Percentiles rank a stretch among this genome's conserved stretches.
Conservation (phyloP, 352 stramenopile species). For the Globisporangium echinulatum region DNA sequence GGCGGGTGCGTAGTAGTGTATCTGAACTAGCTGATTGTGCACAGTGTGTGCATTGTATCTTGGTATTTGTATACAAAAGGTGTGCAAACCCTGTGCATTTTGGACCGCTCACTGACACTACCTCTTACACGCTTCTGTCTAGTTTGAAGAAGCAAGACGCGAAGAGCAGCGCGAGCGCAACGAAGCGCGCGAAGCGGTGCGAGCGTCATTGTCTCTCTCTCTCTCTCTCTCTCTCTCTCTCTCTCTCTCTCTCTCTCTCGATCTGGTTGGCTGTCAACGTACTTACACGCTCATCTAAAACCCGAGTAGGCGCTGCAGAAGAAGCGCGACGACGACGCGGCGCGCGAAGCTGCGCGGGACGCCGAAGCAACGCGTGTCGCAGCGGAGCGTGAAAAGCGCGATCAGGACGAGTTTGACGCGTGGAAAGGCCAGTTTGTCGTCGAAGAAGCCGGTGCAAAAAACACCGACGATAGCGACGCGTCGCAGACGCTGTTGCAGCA, state of each 20-base stretch:
- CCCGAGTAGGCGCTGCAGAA: slow-evolving; percentile 27
- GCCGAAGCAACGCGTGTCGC: slow-evolving; percentile 35
- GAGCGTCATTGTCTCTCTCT: not conserved
- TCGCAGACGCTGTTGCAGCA: slow-evolving; percentile 57
- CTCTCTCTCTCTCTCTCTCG: not conserved
- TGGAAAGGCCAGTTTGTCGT: slow-evolving; percentile 77
- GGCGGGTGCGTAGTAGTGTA: slow-evolving; percentile 25
- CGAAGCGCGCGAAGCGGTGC: slow-evolving; percentile 51
- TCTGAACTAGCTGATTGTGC: too few relatives aligned
- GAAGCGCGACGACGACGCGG: slow-evolving; percentile 52
- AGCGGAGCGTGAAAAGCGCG: slow-evolving; percentile 51
- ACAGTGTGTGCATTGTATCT: not conserved
- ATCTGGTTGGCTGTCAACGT: too few relatives aligned
- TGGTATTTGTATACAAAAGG: not conserved
- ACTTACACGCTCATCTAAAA: too few relatives aligned
- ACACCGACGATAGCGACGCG: slow-evolving; percentile 49
- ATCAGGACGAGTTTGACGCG: slow-evolving; percentile 69
- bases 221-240: not conserved
- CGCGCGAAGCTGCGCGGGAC: slow-evolving; percentile 36
- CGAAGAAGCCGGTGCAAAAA: slow-evolving; percentile 52
- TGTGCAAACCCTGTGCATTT: not conserved
- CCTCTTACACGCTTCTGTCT: not conserved
- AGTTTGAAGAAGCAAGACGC: slow-evolving; percentile 69
- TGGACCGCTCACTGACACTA: too few relatives aligned
- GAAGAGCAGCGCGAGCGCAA: slow-evolving; percentile 45